These are phyloP conservation scores for Didymellaceae sp. DNA, from an alignment of 2,329 filamentous ascomycete genomes.

Conservation along the genomic window DNA sequence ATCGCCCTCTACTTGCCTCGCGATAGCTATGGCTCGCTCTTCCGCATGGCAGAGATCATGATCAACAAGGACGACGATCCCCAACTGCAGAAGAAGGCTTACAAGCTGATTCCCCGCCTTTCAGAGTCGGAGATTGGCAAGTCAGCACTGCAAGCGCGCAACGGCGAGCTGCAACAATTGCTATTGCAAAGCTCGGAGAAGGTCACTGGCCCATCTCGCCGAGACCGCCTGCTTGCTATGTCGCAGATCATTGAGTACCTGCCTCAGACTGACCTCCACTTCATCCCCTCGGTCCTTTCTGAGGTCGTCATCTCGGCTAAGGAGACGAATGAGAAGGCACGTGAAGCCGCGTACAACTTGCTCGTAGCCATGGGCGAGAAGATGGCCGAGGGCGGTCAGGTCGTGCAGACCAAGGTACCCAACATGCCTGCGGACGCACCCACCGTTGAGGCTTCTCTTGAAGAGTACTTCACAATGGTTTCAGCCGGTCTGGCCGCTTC, in stretches of 20 bases:
- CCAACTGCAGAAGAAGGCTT: conserved; percentile 97
- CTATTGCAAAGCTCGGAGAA: conserved; percentile 81
- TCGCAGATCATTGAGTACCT: conserved; percentile 80
- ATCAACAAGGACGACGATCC: conserved; percentile 83
- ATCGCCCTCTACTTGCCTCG: conserved; percentile 92
- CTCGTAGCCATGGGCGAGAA: conserved; percentile 87
- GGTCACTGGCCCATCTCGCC: conserved; percentile 82
- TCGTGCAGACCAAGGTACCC: conserved; percentile 84
- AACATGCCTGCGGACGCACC: conserved; percentile 85
- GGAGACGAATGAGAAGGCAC: conserved; percentile 94
- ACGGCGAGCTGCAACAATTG: conserved; percentile 79
- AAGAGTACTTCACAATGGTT: conserved; percentile 98
- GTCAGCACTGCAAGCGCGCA: conserved; percentile 77
- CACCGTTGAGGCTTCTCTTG: conserved; percentile 78
- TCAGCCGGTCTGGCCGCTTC: conserved; percentile 91
- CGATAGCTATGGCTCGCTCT: conserved; percentile 82
- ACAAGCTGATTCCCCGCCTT: conserved; percentile 93
- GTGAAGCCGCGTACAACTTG: conserved; percentile 87
- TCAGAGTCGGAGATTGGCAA: conserved; percentile 80
- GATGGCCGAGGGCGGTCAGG: conserved; percentile 75
- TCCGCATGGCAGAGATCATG: conserved; percentile 83
- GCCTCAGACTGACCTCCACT: conserved; percentile 80
- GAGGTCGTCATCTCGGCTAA: conserved; percentile 97
- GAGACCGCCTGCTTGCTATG: conserved; percentile 85
- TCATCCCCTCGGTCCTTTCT: conserved; percentile 88